These are phyloP conservation scores for Haberlea rhodopensis DNA, from an alignment of 257 asterid species.

Conservation along the genomic window DNA sequence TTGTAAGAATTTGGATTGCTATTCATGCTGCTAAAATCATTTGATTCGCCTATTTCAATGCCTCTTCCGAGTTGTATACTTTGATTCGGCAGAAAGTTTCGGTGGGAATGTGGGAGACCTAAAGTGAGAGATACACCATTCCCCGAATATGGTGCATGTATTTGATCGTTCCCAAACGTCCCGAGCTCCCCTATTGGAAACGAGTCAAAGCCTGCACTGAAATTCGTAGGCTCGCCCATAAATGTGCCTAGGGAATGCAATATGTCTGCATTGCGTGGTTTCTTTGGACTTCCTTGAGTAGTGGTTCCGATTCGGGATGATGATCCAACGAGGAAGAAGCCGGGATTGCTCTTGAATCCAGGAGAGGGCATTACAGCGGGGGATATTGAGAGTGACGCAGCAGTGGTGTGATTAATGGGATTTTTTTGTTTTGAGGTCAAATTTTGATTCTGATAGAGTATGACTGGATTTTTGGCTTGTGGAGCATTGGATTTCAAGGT, in stretches of 20 bases:
- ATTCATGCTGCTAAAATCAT: conserved; percentile 45
- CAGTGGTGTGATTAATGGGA: conserved; percentile 23
- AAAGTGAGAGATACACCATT: conserved; percentile 81
- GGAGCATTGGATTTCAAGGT: conserved; percentile 40
- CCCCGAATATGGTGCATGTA: conserved; percentile 61
- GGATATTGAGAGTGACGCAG: conserved; percentile 34
- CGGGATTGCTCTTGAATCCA: conserved; percentile 41
- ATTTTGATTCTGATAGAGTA: conserved; percentile 37
- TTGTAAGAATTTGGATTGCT: conserved; percentile 7
- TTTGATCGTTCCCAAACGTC: conserved; percentile 60
- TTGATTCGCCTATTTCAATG: conserved; percentile 48
- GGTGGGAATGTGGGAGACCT: conserved; percentile 86
- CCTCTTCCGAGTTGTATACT: conserved; percentile 52
- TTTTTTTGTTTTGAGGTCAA: conserved; percentile 37
- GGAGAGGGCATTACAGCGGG: conserved; percentile 40
- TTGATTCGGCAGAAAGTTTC: conserved; percentile 55
- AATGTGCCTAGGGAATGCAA: conserved; percentile 22
- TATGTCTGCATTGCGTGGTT: conserved; percentile 51
- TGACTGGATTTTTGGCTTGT: conserved; percentile 37
- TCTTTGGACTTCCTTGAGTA: conserved; percentile 71
- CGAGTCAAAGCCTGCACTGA: conserved; percentile 83
- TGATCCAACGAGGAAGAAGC: conserved; percentile 61
- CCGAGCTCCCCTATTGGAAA: conserved; percentile 74
- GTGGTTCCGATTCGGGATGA: conserved; percentile 55
- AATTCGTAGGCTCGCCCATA: conserved; percentile 76